A percentile compares a stretch with the other conserved stretches of the same genome.
Conservation (phyloP, 164 flowering plant species). For the Brasenia schreberi region DNA sequence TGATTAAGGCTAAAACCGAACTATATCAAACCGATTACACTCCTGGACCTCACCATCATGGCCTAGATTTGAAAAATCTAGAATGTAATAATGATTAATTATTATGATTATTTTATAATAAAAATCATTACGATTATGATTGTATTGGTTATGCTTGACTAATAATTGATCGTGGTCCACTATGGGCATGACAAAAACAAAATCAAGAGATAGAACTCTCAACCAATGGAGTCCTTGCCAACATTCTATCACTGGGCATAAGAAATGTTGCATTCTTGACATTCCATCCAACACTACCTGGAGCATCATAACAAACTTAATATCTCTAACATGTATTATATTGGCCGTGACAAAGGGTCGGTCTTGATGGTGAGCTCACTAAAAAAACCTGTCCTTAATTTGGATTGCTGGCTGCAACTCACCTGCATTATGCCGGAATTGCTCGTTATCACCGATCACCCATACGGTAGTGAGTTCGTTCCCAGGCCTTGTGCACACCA, state of each 20-base stretch:
- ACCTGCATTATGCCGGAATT: no score
- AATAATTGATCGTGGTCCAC: conserved; percentile 47
- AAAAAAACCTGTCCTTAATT: no score
- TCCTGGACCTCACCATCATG: conserved; percentile 37
- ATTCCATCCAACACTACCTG: conserved; percentile 36
- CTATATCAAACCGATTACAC: conserved; percentile 51
- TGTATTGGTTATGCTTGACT: conserved; percentile 21
- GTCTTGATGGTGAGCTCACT: no score
- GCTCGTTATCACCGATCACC: no score
- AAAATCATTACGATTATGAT: conserved; percentile 5
- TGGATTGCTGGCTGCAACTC: no score
- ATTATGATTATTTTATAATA: conserved; percentile 21
- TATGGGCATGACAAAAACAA: conserved; percentile 63
- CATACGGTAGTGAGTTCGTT: no score
- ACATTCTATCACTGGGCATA: conserved; percentile 62
- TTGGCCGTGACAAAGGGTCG: no score
- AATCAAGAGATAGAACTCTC: conserved; percentile 22
- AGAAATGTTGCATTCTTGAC: conserved; percentile 55
- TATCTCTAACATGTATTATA: no score
- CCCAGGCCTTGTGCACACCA: no score
- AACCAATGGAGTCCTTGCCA: conserved; percentile 24
- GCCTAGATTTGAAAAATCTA: conserved; percentile 50
- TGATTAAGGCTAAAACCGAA: no score
- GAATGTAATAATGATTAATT: conserved; percentile 41
- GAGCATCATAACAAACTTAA: conserved; percentile 52